Percentiles rank a stretch among this genome's conserved stretches.
Conservation (phyloP, 1,284 basidiomycete genomes). For the Cystobasidium sp. region DNA sequence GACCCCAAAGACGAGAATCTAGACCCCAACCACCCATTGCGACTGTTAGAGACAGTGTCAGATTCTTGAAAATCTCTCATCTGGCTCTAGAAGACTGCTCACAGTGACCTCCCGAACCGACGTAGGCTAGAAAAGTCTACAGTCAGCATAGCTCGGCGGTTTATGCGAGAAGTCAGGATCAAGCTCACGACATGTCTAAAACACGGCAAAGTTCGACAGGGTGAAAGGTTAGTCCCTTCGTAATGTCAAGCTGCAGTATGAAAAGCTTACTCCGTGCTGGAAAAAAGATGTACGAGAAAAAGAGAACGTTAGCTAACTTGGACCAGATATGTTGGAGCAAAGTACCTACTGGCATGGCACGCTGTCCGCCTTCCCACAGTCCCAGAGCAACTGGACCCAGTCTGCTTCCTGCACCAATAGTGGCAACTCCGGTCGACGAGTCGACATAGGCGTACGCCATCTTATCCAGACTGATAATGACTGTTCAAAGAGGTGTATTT, state of each 20-base stretch:
- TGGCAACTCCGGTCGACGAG: background rate
- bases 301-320: background rate
- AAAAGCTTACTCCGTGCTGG: slow-evolving; percentile 12
- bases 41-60: background rate
- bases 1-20: slow-evolving; percentile 25
- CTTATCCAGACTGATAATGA: slow-evolving; percentile 31
- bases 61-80: background rate
- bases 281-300: background rate
- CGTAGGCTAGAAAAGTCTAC: slow-evolving; percentile 8
- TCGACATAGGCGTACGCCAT: slow-evolving; percentile 18
- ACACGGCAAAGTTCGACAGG: background rate
- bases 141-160: background rate
- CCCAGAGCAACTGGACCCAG: slow-evolving; percentile 21
- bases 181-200: slow-evolving; percentile 7
- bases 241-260: background rate
- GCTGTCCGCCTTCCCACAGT: slow-evolving; percentile 23
- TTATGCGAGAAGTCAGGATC: no score
- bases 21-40: slow-evolving; percentile 31
- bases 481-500: background rate
- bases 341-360: slow-evolving; percentile 13
- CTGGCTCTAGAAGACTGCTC: background rate
- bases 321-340: no score
- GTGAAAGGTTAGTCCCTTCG: background rate
- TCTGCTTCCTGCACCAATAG: slow-evolving; percentile 13
- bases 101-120: slow-evolving; percentile 28